phyloP scores from a whole-genome alignment of 2,329 filamentous ascomycete genomes.

The Alternaria brassicae region DNA sequence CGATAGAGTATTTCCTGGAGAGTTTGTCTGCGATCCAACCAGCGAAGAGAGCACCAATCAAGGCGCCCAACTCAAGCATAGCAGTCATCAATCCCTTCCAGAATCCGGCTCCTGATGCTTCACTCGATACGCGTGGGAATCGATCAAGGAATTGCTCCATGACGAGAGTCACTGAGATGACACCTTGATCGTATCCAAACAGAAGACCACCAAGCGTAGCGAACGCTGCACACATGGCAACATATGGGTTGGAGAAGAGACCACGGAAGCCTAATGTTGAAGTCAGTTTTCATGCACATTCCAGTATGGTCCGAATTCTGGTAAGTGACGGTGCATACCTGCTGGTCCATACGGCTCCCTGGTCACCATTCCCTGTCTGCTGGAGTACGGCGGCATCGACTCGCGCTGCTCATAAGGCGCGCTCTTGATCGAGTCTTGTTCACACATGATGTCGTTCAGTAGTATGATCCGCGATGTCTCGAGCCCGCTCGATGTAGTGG shows the following conservation, averaged over 20 bases:
- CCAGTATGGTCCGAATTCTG: background rate
- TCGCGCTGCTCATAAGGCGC: constrained; percentile 33
- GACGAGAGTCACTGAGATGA: constrained; percentile 57
- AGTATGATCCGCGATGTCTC: constrained; percentile 1
- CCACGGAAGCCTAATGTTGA: constrained; percentile 53
- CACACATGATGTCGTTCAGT: constrained; percentile 17
- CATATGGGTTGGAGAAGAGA: constrained; percentile 58
- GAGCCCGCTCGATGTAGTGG: constrained; percentile 6
- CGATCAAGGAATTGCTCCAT: constrained; percentile 60
- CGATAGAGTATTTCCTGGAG: constrained; percentile 60
- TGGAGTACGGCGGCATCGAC: constrained; percentile 21
- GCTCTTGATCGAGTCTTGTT: constrained; percentile 27
- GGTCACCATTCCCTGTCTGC: constrained; percentile 19
- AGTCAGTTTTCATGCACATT: constrained; percentile 5
- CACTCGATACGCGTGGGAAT: constrained; percentile 54
- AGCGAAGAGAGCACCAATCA: constrained; percentile 49
- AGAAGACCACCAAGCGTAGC: constrained; percentile 59
- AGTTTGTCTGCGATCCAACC: constrained; percentile 61
- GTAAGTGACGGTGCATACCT: constrained; percentile 27
- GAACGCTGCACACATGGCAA: constrained; percentile 60
- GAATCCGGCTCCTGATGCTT: constrained; percentile 53
- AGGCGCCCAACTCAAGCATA: constrained; percentile 63
- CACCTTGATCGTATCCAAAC: constrained; percentile 59
- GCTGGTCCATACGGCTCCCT: constrained; percentile 43
- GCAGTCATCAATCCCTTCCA: constrained; percentile 59